phyloP scores from a whole-genome alignment of 441 rosid genomes.

The Viola pubescens region DNA sequence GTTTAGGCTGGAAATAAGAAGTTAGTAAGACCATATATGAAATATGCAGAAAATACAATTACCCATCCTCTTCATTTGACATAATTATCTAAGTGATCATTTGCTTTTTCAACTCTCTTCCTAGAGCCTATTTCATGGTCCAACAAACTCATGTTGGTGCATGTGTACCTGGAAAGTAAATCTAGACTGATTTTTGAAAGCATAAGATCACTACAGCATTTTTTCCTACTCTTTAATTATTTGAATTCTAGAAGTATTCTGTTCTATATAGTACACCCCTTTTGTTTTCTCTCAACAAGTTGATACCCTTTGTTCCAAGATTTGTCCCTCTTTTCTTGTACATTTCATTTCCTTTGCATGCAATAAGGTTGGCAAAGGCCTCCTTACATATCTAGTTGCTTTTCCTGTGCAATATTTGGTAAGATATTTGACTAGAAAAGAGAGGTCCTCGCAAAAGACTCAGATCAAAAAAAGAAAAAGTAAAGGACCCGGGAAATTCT shows the following conservation, averaged over 20 bases:
- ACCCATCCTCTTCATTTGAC: conserved; percentile 15
- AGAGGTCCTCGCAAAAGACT: neutral
- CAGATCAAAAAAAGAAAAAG: neutral
- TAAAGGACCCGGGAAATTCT: neutral
- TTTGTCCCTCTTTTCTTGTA: conserved; percentile 35
- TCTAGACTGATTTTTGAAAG: conserved; percentile 25
- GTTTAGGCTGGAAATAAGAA: no score
- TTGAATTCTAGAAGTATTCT: conserved; percentile 22
- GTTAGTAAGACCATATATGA: no score
- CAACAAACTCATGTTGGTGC: conserved; percentile 42
- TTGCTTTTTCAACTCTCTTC: conserved; percentile 14
- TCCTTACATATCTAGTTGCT: conserved; percentile 9
- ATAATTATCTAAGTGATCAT: conserved; percentile 11
- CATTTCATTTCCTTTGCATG: conserved; percentile 24
- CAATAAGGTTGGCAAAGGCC: conserved; percentile 21
- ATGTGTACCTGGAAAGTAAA: conserved; percentile 36
- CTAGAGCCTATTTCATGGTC: conserved; percentile 21
- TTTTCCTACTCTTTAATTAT: conserved; percentile 8
- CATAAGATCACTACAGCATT: conserved; percentile 22
- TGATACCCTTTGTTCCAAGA: conserved; percentile 30
- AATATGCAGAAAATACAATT: no score
- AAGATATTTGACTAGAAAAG: conserved; percentile 17
- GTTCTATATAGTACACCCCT: conserved; percentile 21
- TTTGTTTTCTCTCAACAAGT: conserved; percentile 21
- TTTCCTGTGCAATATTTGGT: conserved; percentile 15